Base-by-base conservation (phyloP, 352 stramenopile genomes). In the Plasmopara halstedii region DNA sequence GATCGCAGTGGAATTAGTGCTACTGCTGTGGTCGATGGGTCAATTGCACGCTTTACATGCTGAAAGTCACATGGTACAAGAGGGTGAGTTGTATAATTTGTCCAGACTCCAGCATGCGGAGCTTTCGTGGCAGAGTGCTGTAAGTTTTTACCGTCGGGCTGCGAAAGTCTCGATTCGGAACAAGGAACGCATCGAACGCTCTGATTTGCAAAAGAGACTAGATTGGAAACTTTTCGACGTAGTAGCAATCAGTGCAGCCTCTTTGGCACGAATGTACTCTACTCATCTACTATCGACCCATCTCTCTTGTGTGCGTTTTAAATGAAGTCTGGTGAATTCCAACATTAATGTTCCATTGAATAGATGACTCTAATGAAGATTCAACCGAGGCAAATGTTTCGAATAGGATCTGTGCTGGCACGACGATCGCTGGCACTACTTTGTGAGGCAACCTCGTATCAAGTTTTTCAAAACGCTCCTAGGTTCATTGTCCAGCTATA, bases 311-410 rank as follows among this genome's bases (percentile, higher is more conserved):
- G 60, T 69, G 52, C 35, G 60, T 49, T 25, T 45, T 2, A 21
- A n/a, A 37, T 21, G 9, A 1, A 18, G 11, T 7, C 6, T 2
- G n/a, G 6, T 8, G 20, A 49, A 29, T 3, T 39, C 21, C 17
- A 9, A 26, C 20, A n/a, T 8, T 33, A 27, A 20, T 42, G 10
- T 43, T 10, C 2, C 37, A 15, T 32, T 37, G 29, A 27, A 29
- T 52, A 85, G 73, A 44, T 80, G 10, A 39, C 62, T 4, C 42
- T 81, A 3, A 50, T 53, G 7, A 64, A 81, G 21, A 72, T 79
- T 19, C 62, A 36, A 20, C 36, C 48, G 2, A 64, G 78, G 43
- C 56, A 60, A 11, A 31, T 76, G 7, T 60, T 43, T n/a, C 56
- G 71, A 31, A 52, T 67, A 1, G 53, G 46, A 0, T 74, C 69